Evolutionary conservation across 192 early-diverging fungal genomes (phyloP), one percentile per base, ranked within the genome.

Genomic region (Coemansia sp.): DNA sequence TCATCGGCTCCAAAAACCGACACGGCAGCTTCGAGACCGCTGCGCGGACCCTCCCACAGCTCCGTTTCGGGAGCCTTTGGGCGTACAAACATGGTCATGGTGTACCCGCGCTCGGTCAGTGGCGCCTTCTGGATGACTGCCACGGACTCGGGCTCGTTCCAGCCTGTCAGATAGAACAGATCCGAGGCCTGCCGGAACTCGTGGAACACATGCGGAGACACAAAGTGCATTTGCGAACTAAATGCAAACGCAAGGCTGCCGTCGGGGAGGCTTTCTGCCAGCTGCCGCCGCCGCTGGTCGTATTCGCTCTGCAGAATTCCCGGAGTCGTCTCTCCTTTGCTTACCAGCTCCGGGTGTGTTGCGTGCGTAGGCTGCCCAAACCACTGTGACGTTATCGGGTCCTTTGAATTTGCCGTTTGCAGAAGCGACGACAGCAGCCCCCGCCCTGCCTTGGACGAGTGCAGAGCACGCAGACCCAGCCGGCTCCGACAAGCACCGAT

Each of bases 171-270:
- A 52, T 97, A 97, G 57, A 83, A 85, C 62, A 96, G 85, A 56
- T 98, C 88, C 6, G 93, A 92, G 55, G 91, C 82, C 62, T 98
- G 96, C 57, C 93, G 90, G 66, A 94, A 98, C 18, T 84, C 86
- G 64, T 98, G 92, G 52, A 98, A 96, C 42, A 96, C 92, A 49
- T 90, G 89, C 44, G 91, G 86, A 52, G 93, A 88, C 66, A 88
- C 83, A 68, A 92, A 98, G 14, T 88, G 80, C 49, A 91, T 84
- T 0, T 81, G 78, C 57, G 91, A 84, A 2, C 92, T 88, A 12
- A 87, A 81, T 14, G 85, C 78, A 23, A 98, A 61, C 15, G 84
- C 85, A 3, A 86, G 62, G 42, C 86, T 85, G 30, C 82, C 79
- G 42, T 87, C 79, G 7, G 90, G 86, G 16, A 90, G 62, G 5